A percentile compares a stretch with the other conserved stretches of the same genome.
Conservation (phyloP, 768 basidiomycete genomes). For the Arthromyces matolae region DNA sequence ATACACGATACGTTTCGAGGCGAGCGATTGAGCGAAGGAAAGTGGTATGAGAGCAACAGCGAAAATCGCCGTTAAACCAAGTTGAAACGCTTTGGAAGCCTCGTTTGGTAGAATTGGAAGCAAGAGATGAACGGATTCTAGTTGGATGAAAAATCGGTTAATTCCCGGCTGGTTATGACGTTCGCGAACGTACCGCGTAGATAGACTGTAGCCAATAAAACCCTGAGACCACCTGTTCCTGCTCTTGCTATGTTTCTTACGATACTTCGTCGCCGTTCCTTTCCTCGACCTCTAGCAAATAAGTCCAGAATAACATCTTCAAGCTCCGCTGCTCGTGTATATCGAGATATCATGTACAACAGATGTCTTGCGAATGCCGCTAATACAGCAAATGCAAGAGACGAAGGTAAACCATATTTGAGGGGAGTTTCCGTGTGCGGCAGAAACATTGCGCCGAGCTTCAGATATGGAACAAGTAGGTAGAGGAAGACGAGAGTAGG, state of each 20-base stretch:
- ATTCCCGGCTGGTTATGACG: background rate
- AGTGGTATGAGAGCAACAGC: conserved; percentile 46
- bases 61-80: conserved; percentile 38
- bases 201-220: conserved; percentile 59
- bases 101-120: conserved; percentile 43
- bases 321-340: conserved; percentile 59
- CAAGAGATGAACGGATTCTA: conserved; percentile 54
- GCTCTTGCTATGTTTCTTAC: conserved; percentile 44
- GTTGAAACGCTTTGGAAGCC: conserved; percentile 30
- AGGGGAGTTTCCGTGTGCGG: conserved; percentile 47
- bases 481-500: conserved; percentile 62
- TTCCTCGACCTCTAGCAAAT: conserved; percentile 54
- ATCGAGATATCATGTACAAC: conserved; percentile 76
- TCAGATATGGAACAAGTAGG: conserved; percentile 65
- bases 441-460: conserved; percentile 64
- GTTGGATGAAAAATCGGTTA: conserved; percentile 11
- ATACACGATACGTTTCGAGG: conserved; percentile 49
- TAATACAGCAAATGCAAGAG: conserved; percentile 52
- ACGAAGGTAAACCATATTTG: conserved; percentile 43
- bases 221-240: conserved; percentile 40
- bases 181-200: conserved; percentile 51
- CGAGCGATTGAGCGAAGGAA: conserved; percentile 52
- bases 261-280: conserved; percentile 40
- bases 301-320: conserved; percentile 64
- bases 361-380: conserved; percentile 63